These are phyloP conservation scores for Spongispora temasekensis DNA, from an alignment of 1,284 basidiomycete genomes.

Conservation along the genomic window DNA sequence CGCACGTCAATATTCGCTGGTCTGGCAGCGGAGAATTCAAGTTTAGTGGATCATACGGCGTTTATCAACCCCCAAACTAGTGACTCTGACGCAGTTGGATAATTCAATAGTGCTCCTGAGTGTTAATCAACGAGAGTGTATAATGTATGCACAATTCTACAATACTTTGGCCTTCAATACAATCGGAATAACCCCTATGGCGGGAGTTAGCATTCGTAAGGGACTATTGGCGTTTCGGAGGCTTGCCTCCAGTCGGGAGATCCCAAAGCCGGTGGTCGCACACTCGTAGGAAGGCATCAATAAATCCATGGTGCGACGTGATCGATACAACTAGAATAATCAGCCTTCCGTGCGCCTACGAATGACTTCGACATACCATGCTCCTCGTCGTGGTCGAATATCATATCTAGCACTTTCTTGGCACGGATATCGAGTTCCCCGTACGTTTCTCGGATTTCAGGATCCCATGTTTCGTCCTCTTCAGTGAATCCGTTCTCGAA, in stretches of 20 bases:
- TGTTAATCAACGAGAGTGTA: background rate
- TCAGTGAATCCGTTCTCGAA: slow-evolving; percentile 75
- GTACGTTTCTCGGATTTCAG: slow-evolving; percentile 64
- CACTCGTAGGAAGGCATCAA: slow-evolving; percentile 51
- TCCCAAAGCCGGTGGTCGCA: slow-evolving; percentile 45
- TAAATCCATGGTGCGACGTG: slow-evolving; percentile 63
- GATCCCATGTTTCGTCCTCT: slow-evolving; percentile 69
- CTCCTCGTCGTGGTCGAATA: slow-evolving; percentile 57
- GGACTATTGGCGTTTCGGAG: background rate
- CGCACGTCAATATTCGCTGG: slow-evolving; percentile 51
- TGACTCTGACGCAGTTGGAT: too few species aligned
- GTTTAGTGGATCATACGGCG: slow-evolving; percentile 48
- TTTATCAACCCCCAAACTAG: background rate
- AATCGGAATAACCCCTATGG: slow-evolving; percentile 29
- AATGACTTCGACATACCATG: slow-evolving; percentile 44
- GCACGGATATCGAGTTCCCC: slow-evolving; percentile 57
- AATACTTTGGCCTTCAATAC: slow-evolving; percentile 17
- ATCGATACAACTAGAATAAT: slow-evolving; percentile 55
- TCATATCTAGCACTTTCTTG: slow-evolving; percentile 55
- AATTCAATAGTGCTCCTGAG: too few species aligned
- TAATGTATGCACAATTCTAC: background rate
- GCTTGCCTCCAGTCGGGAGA: slow-evolving; percentile 63
- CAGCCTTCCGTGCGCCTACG: background rate
- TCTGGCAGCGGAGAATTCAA: slow-evolving; percentile 54
- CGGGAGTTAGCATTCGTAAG: slow-evolving; percentile 5